These are phyloP conservation scores for Nakaseomyces delphensis DNA, from an alignment of 1,139 yeast genomes.

Conservation along the genomic window DNA sequence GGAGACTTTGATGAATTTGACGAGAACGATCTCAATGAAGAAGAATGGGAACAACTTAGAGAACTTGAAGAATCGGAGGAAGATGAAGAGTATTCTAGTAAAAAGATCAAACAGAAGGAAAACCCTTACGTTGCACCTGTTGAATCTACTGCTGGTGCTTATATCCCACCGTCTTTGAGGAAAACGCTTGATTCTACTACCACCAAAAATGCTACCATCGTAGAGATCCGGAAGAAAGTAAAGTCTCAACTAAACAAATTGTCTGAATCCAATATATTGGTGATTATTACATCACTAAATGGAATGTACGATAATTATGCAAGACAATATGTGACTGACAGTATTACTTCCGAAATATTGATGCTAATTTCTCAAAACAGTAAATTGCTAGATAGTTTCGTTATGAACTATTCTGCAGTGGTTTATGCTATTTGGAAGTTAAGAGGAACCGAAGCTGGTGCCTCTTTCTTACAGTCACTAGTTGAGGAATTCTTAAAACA, in stretches of 20 bases:
- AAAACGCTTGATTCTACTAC: slow-evolving; percentile 38
- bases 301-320: slow-evolving; percentile 56
- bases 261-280: slow-evolving; percentile 71
- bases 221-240: slow-evolving; percentile 48
- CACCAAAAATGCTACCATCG: slow-evolving; percentile 41
- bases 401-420: slow-evolving; percentile 71
- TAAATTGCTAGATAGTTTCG: slow-evolving; percentile 65
- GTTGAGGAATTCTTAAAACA: slow-evolving; percentile 53
- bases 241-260: slow-evolving; percentile 80
- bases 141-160: slow-evolving; percentile 31
- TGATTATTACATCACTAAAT: slow-evolving; percentile 63
- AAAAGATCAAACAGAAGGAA: slow-evolving; percentile 37
- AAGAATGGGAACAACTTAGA: slow-evolving; percentile 35
- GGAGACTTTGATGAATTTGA: slow-evolving; percentile 41
- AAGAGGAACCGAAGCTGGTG: slow-evolving; percentile 89
- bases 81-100: slow-evolving; percentile 7
- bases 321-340: slow-evolving; percentile 66
- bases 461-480: slow-evolving; percentile 67
- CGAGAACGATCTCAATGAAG: slow-evolving; percentile 40
- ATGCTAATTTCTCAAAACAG: slow-evolving; percentile 63
- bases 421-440: slow-evolving; percentile 65
- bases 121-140: slow-evolving; percentile 85
- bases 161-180: slow-evolving; percentile 81
- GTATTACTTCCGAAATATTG: slow-evolving; percentile 51
- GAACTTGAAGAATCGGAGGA: slow-evolving; percentile 34